Evolutionary conservation across 805 yeast genomes (phyloP), one percentile per base, ranked within the genome.

Genomic region (Pichia gijzeniarum): DNA sequence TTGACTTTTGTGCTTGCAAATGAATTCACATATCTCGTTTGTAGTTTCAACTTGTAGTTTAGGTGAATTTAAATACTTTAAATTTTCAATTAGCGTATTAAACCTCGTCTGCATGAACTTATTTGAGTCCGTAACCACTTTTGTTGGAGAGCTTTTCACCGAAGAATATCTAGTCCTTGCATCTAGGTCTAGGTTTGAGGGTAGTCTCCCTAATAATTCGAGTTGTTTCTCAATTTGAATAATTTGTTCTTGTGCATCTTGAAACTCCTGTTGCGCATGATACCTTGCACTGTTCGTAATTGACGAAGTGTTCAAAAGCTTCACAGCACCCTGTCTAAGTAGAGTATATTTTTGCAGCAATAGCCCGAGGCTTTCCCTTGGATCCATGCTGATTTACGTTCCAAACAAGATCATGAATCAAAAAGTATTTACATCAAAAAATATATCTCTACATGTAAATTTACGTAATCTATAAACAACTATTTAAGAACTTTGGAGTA

Each of bases 401-500:
- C 5, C 8, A 30, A 30, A 30, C 16, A 14, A 30, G 6, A 30
- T 9, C 16, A 14, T 13, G 33, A 30, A 30, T 30, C 33, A 30
- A 7, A 6, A 6, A 13, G 5, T 5, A 30, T 9, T 5, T 30
- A 10, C 28, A 25, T 25, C 28, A 7, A 25, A 7, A 25, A 25
- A 25, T 10, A 7, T 25, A 7, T 7, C 10, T 25, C 9, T 25
- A 25, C 28, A 25, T 7, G 9, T 7, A 25, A 25, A 25, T 25
- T 25, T 25, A 25, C 28, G 28, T 25, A 25, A 25, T 25, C 30
- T 3, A 13, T 5, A 3, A 25, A 27, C 5, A 19, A 5, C 25
- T 60, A 70, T 18, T 73, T 77, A n/a, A 77, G 55, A 22, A 72
- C 65, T 48, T 72, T 72, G 31, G 77, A 70, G 52, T 77, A 77